Conservation (phyloP, 176 grass and related monocot genomes). For the Cenchrus purpureus region DNA sequence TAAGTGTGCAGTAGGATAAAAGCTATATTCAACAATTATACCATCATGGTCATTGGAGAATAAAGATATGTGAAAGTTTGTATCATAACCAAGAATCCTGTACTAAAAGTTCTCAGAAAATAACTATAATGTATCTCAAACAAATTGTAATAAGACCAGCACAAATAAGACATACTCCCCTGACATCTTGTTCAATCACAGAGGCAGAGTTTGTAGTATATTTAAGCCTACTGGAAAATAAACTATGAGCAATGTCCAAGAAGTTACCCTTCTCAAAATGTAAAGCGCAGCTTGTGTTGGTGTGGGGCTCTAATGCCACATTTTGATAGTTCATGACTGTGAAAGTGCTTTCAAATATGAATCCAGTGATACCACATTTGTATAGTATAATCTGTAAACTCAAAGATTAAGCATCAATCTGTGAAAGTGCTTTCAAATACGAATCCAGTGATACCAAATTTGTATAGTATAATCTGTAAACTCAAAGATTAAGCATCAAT, state of each 20-base stretch:
- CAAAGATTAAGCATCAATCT: too few relatives aligned
- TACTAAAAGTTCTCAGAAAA: constrained; percentile 9
- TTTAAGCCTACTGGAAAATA: neutral
- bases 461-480: too few relatives aligned
- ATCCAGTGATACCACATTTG: too few relatives aligned
- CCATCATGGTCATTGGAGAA: neutral
- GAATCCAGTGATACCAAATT: too few relatives aligned
- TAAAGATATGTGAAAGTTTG: neutral
- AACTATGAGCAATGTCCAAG: neutral
- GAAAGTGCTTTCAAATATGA: too few relatives aligned
- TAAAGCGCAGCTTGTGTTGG: too few relatives aligned
- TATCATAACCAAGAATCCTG: neutral
- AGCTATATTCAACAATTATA: neutral
- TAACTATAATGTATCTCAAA: neutral
- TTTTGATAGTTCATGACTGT: too few relatives aligned
- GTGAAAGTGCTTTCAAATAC: too few relatives aligned
- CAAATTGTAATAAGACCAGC: neutral
- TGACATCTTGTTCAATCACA: neutral
- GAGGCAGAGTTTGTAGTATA: neutral
- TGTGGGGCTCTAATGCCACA: too few relatives aligned
- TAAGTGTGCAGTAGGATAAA: neutral
- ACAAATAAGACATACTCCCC: neutral
- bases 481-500: too few relatives aligned
- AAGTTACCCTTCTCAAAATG: neutral
- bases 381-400: too few relatives aligned